Percentiles rank a stretch among this genome's conserved stretches.
phyloP scores from a whole-genome alignment of 176 grass and related monocot genomes.

The Phragmites australis region DNA sequence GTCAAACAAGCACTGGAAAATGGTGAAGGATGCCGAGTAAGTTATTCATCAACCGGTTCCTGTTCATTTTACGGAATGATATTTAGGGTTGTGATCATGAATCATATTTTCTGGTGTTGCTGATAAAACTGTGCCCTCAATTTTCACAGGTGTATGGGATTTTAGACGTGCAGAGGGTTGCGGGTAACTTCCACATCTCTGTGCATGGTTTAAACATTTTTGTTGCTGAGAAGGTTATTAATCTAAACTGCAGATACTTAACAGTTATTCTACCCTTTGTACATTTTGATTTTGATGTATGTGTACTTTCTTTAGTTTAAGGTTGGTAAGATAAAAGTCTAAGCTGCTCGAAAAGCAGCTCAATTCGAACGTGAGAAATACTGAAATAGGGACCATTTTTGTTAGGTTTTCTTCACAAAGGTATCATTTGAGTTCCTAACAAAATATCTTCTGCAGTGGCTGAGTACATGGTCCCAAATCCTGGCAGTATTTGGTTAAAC shows the following conservation, averaged over 20 bases:
- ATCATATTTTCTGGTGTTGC: conserved; percentile 23
- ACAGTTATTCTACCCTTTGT: not conserved
- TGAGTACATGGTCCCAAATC: not conserved
- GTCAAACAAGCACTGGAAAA: conserved; percentile 85
- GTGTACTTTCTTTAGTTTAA: not conserved
- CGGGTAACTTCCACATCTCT: conserved; percentile 98
- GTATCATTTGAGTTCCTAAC: not conserved
- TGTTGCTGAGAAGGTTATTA: conserved; percentile 95
- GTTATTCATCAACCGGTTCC: conserved; percentile 21
- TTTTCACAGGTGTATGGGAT: conserved; percentile 83
- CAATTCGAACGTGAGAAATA: not conserved
- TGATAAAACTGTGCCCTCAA: conserved; percentile 17
- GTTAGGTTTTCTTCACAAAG: not conserved
- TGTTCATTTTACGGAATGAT: conserved; percentile 28
- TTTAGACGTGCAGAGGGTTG: conserved; percentile 96
- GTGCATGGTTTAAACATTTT: conserved; percentile 98
- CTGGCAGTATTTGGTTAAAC: not conserved
- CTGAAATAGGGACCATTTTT: conserved; percentile 1
- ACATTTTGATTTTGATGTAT: conserved; percentile 11
- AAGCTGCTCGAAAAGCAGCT: conserved; percentile 1
- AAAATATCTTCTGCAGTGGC: not conserved
- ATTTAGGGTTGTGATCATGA: conserved; percentile 14
- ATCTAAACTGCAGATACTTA: conserved; percentile 34
- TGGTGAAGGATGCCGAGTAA: conserved; percentile 94
- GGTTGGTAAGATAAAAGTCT: not conserved